A percentile compares a stretch with the other conserved stretches of the same genome.
Evolutionary conservation across 345 rosid species (phyloP).

Genomic region (Reutealis trisperma): DNA sequence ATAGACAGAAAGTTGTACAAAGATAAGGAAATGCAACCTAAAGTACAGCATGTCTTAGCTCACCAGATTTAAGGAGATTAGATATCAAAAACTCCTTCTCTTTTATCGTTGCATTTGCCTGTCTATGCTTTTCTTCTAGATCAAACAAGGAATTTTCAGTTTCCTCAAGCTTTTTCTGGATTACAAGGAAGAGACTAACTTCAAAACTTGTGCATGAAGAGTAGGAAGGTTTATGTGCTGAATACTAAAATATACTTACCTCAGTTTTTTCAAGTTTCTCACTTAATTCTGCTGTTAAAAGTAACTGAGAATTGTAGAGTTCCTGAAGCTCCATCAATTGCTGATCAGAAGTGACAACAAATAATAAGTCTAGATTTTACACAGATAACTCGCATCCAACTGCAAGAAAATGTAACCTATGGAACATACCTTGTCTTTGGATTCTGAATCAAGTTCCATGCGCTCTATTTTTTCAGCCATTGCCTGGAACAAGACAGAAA

Average conservation of each 20-base stretch:
- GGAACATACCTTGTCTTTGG: conserved; percentile 71
- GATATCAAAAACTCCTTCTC: conserved; percentile 88
- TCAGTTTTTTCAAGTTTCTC: conserved; percentile 85
- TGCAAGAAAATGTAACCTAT: conserved; percentile 4
- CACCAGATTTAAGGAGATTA: conserved; percentile 88
- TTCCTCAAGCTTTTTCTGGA: conserved; percentile 86
- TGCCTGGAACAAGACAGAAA: conserved; percentile 50
- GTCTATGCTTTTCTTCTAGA: conserved; percentile 91
- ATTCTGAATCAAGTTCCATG: conserved; percentile 80
- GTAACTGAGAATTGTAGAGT: conserved; percentile 73
- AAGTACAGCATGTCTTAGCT: conserved; percentile 13
- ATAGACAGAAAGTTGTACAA: neutral
- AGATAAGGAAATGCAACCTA: neutral
- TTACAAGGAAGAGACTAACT: conserved; percentile 21
- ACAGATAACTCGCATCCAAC: conserved; percentile 9
- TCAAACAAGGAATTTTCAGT: conserved; percentile 77
- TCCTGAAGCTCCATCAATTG: conserved; percentile 86
- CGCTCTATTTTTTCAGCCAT: conserved; percentile 97
- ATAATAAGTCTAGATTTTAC: conserved; percentile 5
- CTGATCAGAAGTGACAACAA: conserved; percentile 44
- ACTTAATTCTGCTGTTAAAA: conserved; percentile 63
- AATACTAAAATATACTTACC: conserved; percentile 43
- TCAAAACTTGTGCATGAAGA: conserved; percentile 17
- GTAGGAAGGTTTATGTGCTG: conserved; percentile 7
- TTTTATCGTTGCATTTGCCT: conserved; percentile 88